A percentile compares a stretch with the other conserved stretches of the same genome.
These are phyloP conservation scores for Starmerella tilneyi DNA, from an alignment of 805 yeast species.

Conservation along the genomic window DNA sequence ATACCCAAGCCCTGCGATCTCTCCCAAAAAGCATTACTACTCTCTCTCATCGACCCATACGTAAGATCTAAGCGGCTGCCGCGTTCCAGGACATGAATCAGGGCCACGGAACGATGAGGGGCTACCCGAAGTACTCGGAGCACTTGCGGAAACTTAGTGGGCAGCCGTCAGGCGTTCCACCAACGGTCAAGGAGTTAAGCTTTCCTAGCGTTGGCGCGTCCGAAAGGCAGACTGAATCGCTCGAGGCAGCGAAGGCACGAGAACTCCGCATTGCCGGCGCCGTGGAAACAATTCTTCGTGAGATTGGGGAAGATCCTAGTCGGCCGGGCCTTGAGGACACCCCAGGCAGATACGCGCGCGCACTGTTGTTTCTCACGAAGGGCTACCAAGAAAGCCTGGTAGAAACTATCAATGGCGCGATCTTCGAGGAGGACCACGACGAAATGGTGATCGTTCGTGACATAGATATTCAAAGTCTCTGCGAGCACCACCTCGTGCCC, in stretches of 20 bases:
- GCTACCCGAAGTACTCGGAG: slow-evolving; percentile 26
- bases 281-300: slow-evolving; percentile 57
- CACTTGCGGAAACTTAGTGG: slow-evolving; percentile 27
- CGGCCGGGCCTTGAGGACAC: slow-evolving; percentile 89
- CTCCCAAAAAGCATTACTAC: background rate
- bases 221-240: slow-evolving; percentile 55
- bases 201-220: slow-evolving; percentile 92
- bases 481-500: slow-evolving; percentile 98
- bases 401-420: slow-evolving; percentile 88
- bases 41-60: background rate
- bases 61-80: background rate
- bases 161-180: slow-evolving; percentile 19
- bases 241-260: slow-evolving; percentile 55
- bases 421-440: slow-evolving; percentile 95
- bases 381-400: slow-evolving; percentile 92
- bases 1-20: slow-evolving; percentile 1
- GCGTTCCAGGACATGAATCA: background rate
- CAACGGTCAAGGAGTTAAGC: slow-evolving; percentile 76
- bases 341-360: slow-evolving; percentile 92
- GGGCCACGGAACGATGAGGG: slow-evolving; percentile 15
- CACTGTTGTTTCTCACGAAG: slow-evolving; percentile 89
- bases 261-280: slow-evolving; percentile 75
- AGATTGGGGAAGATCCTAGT: slow-evolving; percentile 80
- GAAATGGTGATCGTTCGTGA: slow-evolving; percentile 98
- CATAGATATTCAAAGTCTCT: slow-evolving; percentile 80